phyloP scores from a whole-genome alignment of 352 stramenopile genomes.

The Elongisporangium undulatum region DNA sequence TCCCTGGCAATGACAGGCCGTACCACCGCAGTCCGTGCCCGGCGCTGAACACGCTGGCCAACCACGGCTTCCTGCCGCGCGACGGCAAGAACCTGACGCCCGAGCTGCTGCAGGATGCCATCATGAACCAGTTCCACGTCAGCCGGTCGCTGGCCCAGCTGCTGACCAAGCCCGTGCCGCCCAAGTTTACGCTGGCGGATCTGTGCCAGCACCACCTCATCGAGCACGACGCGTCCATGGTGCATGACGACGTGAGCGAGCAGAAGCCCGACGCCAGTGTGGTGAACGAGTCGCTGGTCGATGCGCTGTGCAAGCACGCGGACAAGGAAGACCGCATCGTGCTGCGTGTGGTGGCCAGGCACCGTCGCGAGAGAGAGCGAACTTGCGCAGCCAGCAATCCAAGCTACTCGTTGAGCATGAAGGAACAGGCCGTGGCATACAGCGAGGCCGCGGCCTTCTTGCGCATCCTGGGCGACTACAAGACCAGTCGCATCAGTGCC shows the following conservation, averaged over 20 bases:
- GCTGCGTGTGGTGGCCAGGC: background rate
- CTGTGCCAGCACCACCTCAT: conserved; percentile 52
- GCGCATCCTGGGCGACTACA: background rate
- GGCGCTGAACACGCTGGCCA: conserved; percentile 63
- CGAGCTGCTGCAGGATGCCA: conserved; percentile 23
- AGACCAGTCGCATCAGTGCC: conserved; percentile 10
- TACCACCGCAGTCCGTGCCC: conserved; percentile 64
- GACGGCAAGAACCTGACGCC: conserved; percentile 55
- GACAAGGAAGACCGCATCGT: conserved; percentile 17
- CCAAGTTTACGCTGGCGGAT: conserved; percentile 44
- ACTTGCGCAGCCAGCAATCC: background rate
- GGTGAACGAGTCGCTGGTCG: conserved; percentile 46
- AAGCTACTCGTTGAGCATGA: background rate
- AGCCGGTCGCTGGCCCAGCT: conserved; percentile 25
- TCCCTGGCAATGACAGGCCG: conserved; percentile 29
- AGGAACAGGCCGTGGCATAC: background rate
- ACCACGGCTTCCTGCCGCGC: conserved; percentile 58
- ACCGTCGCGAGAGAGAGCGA: background rate
- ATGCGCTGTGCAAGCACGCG: conserved; percentile 25
- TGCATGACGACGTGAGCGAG: conserved; percentile 48
- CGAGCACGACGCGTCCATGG: conserved; percentile 72
- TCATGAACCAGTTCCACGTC: conserved; percentile 53
- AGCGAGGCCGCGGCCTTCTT: background rate
- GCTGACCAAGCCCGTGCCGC: conserved; percentile 25
- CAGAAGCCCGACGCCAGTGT: conserved; percentile 22